Percentiles rank a stretch among this genome's conserved stretches.
These are phyloP conservation scores for Diospyros kaki DNA, from an alignment of 148 eudicot genomes.

Conservation along the genomic window DNA sequence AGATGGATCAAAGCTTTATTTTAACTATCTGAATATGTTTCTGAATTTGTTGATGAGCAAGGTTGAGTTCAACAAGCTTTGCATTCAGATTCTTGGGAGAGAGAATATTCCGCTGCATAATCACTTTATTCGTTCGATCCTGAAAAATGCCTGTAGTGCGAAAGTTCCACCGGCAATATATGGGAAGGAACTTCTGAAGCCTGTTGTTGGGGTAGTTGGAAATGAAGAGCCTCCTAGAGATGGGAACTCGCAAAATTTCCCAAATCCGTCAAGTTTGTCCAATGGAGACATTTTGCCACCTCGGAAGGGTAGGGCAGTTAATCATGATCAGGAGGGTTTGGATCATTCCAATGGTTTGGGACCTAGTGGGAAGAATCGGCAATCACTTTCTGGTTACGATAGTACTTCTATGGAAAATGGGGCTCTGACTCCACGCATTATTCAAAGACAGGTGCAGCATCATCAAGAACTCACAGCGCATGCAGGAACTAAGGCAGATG, in stretches of 20 bases:
- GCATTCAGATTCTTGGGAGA: slow-evolving; percentile 50
- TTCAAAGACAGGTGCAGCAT: slow-evolving; percentile 17
- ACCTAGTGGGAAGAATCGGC: slow-evolving; percentile 32
- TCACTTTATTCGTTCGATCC: slow-evolving; percentile 47
- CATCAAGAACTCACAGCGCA: slow-evolving; percentile 2
- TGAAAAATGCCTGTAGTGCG: slow-evolving; percentile 58
- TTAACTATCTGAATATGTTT: slow-evolving; percentile 40
- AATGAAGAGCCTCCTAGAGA: slow-evolving; percentile 27
- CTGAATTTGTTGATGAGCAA: slow-evolving; percentile 49
- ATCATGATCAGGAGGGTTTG: slow-evolving; percentile 25
- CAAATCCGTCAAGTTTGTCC: slow-evolving; percentile 28
- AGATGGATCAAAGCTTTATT: slow-evolving; percentile 49
- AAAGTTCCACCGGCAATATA: slow-evolving; percentile 38
- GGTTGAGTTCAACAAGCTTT: slow-evolving; percentile 49
- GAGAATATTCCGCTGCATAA: slow-evolving; percentile 66
- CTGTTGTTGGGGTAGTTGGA: slow-evolving; percentile 17
- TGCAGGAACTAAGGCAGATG: slow-evolving; percentile 18
- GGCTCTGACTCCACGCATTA: slow-evolving; percentile 22
- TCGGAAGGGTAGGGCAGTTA: slow-evolving; percentile 28
- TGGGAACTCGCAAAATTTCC: slow-evolving; percentile 28
- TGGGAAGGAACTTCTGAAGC: slow-evolving; percentile 27
- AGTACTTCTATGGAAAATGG: slow-evolving; percentile 40
- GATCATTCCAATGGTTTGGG: slow-evolving; percentile 34
- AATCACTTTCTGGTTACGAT: slow-evolving; percentile 14
- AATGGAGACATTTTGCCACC: slow-evolving; percentile 49